Evolutionary conservation across 2,329 filamentous ascomycete species (phyloP).

Genomic region (Lachnellula hyalina): DNA sequence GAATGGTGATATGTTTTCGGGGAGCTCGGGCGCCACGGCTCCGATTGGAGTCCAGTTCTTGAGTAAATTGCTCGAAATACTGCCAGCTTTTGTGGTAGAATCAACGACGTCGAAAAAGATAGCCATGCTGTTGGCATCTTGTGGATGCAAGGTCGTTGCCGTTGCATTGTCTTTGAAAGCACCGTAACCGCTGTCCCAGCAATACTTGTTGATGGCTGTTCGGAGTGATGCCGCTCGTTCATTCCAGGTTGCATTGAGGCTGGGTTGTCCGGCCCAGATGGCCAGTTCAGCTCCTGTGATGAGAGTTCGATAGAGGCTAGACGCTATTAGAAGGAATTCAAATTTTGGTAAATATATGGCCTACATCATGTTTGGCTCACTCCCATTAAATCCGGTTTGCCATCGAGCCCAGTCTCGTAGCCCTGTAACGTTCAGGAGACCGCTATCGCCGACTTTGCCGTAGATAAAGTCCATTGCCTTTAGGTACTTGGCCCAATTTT

Average conservation of each 20-base stretch:
- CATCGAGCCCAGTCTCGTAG: slow-evolving; percentile 26
- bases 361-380: slow-evolving; percentile 27
- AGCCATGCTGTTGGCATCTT: slow-evolving; percentile 55
- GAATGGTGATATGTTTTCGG: slow-evolving; percentile 53
- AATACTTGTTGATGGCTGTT: slow-evolving; percentile 20
- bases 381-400: slow-evolving; percentile 24
- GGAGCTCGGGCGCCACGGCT: slow-evolving; percentile 49
- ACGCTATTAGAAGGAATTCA: neutral
- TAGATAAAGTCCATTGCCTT: slow-evolving; percentile 42
- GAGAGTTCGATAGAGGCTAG: slow-evolving; percentile 39
- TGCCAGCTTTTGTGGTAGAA: slow-evolving; percentile 20
- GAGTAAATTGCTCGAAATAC: slow-evolving; percentile 31
- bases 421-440: slow-evolving; percentile 25
- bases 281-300: slow-evolving; percentile 43
- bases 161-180: slow-evolving; percentile 35
- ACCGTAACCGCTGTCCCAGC: slow-evolving; percentile 18
- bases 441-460: slow-evolving; percentile 35
- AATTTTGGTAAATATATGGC: neutral
- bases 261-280: slow-evolving; percentile 33
- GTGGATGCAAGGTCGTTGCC: slow-evolving; percentile 51
- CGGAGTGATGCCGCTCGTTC: slow-evolving; percentile 13
- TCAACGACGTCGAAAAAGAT: slow-evolving; percentile 32
- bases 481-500: slow-evolving; percentile 46
- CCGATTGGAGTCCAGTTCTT: slow-evolving; percentile 52
- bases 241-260: slow-evolving; percentile 17